Percentiles rank a stretch among this genome's conserved stretches.
Conservation (phyloP, 805 yeast species). For the Candida ipomoeae region DNA sequence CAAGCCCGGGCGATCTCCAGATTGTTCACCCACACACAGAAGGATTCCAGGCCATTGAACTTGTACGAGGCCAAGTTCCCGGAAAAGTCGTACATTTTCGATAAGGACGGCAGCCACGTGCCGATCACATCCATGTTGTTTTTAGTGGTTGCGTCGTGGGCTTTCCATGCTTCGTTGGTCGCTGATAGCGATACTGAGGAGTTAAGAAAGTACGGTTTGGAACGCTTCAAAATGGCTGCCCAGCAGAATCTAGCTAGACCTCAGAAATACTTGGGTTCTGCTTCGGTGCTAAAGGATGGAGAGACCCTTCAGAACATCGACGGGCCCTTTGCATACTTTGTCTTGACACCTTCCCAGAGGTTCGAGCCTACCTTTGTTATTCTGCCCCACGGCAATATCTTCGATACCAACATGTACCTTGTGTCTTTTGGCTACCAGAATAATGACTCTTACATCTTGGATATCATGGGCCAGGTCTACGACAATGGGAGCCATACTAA, state of each 20-base stretch:
- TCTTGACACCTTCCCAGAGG: conserved; percentile 50
- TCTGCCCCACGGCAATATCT: conserved; percentile 54
- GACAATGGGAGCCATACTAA: conserved; percentile 50
- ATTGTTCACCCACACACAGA: conserved; percentile 27
- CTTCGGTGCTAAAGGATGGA: conserved; percentile 15
- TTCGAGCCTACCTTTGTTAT: conserved; percentile 61
- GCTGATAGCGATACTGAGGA: conserved; percentile 74
- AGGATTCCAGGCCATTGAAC: conserved; percentile 32
- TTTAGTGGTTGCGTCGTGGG: conserved; percentile 76
- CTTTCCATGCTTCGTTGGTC: conserved; percentile 79
- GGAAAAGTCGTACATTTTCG: conserved; percentile 20
- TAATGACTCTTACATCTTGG: conserved; percentile 36
- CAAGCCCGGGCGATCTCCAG: conserved; percentile 29
- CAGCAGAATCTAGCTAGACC: conserved; percentile 43
- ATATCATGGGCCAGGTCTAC: conserved; percentile 56
- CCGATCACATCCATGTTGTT: conserved; percentile 25
- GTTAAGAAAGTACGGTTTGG: conserved; percentile 57
- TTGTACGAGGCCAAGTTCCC: conserved; percentile 45
- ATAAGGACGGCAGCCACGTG: conserved; percentile 17
- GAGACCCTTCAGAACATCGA: conserved; percentile 5
- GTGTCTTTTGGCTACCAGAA: conserved; percentile 42
- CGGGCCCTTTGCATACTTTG: conserved; percentile 52
- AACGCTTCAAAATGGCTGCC: conserved; percentile 71
- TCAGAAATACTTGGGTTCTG: conserved; percentile 49
- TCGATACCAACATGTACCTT: conserved; percentile 40